Evolutionary conservation across 306 rosid species (phyloP), one percentile per base, ranked within the genome.

Genomic region (Astragalus membranaceus): DNA sequence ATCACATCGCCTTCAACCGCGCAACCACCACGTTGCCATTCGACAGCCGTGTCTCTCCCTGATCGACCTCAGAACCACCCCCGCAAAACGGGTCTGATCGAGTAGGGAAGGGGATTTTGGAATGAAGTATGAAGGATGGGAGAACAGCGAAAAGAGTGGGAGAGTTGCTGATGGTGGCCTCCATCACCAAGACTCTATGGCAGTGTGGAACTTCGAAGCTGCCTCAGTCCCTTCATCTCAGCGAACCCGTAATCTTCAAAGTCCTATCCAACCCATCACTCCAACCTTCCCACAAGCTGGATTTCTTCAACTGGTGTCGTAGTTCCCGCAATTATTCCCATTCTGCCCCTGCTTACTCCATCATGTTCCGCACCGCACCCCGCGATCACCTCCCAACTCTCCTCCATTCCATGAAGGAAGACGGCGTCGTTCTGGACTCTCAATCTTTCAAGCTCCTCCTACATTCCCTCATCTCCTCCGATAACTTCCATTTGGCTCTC

Each of bases 381-480:
- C 83, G 78, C 73, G 41, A 74, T 16, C 88, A 93, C 47, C 74
- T 87, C 15, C 90, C 89, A 1, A 12, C 8, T 12, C 26, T 90
- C 12, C 82, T 93, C 7, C 51, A 8, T 36, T 76, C 83, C 43
- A 88, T 90, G 89, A 86, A 53, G 47, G 77, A 46, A 67, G 83
- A 85, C 56, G 75, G 80, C 15, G 81, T 85, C n/a, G 73, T 69
- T 44, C 81, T 82, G 2, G 87, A 81, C 20, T 74, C 92, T 6
- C 72, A 44, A 5, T 81, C 96, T n/a, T 86, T 88, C 79, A 87
- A 90, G 55, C 36, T 37, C 1, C 78, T 93, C n/a, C 86, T 93
- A 1, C 82, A 78, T 15, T 71, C 88, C 4, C 85, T 84, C 54
- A 82, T 91, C 32, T 80, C 81, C 3, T 79, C 79, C 8, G 14